Percentiles rank a stretch among this genome's conserved stretches.
These are phyloP conservation scores for Gaeumannomyces tritici DNA, from an alignment of 2,329 filamentous ascomycete genomes.

Conservation along the genomic window DNA sequence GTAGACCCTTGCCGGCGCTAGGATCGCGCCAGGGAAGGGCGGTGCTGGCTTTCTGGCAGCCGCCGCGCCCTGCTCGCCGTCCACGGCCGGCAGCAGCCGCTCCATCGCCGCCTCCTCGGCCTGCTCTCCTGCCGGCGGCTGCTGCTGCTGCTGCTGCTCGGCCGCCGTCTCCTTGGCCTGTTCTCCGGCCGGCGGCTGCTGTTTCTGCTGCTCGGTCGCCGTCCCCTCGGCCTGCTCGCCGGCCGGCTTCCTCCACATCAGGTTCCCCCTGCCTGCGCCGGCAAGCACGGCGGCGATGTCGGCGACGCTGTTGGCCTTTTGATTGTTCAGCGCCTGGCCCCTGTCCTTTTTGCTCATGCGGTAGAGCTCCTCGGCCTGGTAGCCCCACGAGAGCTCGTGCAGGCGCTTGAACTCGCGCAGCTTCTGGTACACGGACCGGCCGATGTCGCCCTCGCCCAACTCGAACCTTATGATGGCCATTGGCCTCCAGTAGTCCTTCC, in stretches of 20 bases:
- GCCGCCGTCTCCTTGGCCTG: background rate
- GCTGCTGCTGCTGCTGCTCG: background rate
- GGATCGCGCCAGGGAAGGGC: constrained; percentile 4
- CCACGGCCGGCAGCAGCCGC: too few relatives aligned
- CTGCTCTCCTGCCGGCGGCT: constrained; percentile 1
- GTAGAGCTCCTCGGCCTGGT: constrained; percentile 29
- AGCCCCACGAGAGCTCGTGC: constrained; percentile 53
- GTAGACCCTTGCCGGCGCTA: constrained; percentile 31
- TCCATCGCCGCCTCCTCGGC: constrained; percentile 4
- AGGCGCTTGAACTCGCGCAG: constrained; percentile 54
- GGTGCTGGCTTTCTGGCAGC: background rate
- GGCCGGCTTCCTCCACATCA: constrained; percentile 19
- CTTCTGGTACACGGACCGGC: constrained; percentile 51
- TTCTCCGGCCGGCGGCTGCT: background rate
- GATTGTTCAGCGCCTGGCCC: constrained; percentile 44
- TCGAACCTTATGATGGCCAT: constrained; percentile 52
- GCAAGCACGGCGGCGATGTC: constrained; percentile 51
- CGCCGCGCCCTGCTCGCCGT: background rate
- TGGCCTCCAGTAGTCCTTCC: constrained; percentile 58
- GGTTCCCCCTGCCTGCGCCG: constrained; percentile 41
- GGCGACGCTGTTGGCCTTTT: constrained; percentile 52
- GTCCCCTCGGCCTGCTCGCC: background rate
- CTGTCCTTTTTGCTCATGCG: constrained; percentile 31
- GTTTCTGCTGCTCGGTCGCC: too few relatives aligned
- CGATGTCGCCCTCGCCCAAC: constrained; percentile 38